These are phyloP conservation scores for Anastatica hierochuntica DNA, from an alignment of 345 rosid species.

Conservation along the genomic window DNA sequence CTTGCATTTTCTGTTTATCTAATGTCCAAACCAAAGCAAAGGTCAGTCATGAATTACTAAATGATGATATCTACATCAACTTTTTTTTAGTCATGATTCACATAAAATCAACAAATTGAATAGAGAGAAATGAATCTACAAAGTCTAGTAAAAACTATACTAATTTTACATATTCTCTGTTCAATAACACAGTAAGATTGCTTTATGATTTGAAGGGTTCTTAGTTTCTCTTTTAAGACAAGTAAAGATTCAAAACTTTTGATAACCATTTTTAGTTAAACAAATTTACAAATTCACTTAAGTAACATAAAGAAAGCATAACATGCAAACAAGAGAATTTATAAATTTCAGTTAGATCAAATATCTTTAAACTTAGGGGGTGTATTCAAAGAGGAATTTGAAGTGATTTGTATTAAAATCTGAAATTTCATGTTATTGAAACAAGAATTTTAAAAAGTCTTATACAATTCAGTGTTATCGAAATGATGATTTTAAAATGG, in stretches of 20 bases:
- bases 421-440: no score
- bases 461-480: no score
- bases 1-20: slow-evolving; percentile 27
- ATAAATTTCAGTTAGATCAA: not conserved
- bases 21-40: slow-evolving; percentile 13
- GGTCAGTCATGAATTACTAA: slow-evolving; percentile 1
- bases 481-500: no score
- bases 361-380: not conserved
- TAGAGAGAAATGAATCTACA: not conserved
- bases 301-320: not conserved
- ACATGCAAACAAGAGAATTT: slow-evolving; percentile 28
- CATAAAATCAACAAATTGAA: slow-evolving; percentile 3
- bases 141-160: not conserved
- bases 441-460: no score
- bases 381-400: no score
- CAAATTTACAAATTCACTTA: not conserved
- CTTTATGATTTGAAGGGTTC: not conserved
- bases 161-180: not conserved
- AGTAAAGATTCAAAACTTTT: slow-evolving; percentile 10
- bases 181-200: slow-evolving; percentile 8
- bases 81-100: not conserved
- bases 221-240: not conserved
- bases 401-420: no score
- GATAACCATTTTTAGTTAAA: not conserved
- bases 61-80: no score